Percentiles rank a stretch among this genome's conserved stretches.
phyloP scores from a whole-genome alignment of 2,329 filamentous ascomycete species.

The Conoideocrella luteorostrata region DNA sequence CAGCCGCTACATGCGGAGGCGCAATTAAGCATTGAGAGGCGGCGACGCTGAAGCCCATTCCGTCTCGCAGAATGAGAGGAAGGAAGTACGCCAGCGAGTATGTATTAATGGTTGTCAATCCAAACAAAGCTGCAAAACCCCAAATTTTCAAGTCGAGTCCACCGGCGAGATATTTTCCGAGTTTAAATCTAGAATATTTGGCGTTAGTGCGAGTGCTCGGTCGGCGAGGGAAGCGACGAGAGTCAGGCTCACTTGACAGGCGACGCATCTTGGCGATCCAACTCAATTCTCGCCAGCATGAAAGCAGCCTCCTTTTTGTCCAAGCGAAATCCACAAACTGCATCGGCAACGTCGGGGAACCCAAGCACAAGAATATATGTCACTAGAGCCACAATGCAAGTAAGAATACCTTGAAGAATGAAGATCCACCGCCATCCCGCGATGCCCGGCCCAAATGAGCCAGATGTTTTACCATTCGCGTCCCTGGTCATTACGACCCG shows the following conservation, averaged over 20 bases:
- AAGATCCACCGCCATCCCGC: conserved; percentile 12
- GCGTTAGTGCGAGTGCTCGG: too few relatives aligned
- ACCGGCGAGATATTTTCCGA: not conserved
- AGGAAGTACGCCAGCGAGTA: not conserved
- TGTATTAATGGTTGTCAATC: not conserved
- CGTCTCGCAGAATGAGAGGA: not conserved
- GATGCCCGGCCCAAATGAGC: too few relatives aligned
- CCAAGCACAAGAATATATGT: not conserved
- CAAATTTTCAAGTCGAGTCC: not conserved
- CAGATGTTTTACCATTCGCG: too few relatives aligned
- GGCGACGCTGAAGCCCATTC: not conserved
- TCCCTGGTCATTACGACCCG: not conserved
- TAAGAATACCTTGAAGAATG: not conserved
- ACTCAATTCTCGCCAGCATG: not conserved
- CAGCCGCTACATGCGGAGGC: not conserved
- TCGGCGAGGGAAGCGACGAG: too few relatives aligned
- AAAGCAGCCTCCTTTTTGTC: not conserved
- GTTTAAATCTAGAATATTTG: not conserved
- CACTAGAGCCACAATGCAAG: not conserved
- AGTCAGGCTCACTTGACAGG: too few relatives aligned
- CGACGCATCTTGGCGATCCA: not conserved
- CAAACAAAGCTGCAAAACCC: conserved; percentile 1
- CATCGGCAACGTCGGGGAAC: not conserved
- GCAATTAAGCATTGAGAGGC: too few relatives aligned
- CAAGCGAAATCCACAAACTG: not conserved